A percentile compares a stretch with the other conserved stretches of the same genome.
These are phyloP conservation scores for Cercophora scortea DNA, from an alignment of 495 filamentous ascomycete species.

Conservation along the genomic window DNA sequence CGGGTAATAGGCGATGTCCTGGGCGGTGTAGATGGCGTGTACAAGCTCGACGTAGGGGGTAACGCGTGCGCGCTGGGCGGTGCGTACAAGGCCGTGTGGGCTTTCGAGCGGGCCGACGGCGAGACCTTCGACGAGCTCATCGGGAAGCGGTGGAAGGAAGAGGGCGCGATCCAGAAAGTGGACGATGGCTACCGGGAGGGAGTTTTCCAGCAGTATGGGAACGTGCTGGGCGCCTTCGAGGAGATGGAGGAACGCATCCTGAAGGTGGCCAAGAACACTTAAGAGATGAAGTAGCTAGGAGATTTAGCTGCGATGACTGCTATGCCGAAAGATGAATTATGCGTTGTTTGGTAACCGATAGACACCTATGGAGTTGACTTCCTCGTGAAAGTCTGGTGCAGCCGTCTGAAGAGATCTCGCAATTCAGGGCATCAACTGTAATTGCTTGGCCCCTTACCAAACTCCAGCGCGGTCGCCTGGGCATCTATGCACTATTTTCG, in stretches of 20 bases:
- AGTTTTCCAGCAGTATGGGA: conserved; percentile 67
- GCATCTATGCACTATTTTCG: no score
- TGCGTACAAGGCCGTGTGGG: conserved; percentile 97
- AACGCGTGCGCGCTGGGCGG: conserved; percentile 93
- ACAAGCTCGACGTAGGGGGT: conserved; percentile 85
- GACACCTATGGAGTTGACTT: background rate
- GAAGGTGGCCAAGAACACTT: conserved; percentile 38
- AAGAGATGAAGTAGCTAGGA: background rate
- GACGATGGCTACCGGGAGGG: conserved; percentile 71
- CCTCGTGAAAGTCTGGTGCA: no score
- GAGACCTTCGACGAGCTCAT: conserved; percentile 87
- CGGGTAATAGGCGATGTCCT: conserved; percentile 75
- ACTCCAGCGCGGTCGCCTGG: no score
- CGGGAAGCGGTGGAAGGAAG: conserved; percentile 74
- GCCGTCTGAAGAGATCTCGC: no score
- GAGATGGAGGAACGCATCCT: conserved; percentile 68
- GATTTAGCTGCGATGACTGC: background rate
- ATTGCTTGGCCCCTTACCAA: no score
- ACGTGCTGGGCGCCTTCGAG: conserved; percentile 68
- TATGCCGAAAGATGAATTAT: background rate
- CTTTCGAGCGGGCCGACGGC: conserved; percentile 55
- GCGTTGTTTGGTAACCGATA: background rate
- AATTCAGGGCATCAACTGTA: no score
- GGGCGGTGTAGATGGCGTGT: conserved; percentile 82
- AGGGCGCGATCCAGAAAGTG: conserved; percentile 71